Conservation (phyloP, 495 filamentous ascomycete species). For the Penicillium pulvis region DNA sequence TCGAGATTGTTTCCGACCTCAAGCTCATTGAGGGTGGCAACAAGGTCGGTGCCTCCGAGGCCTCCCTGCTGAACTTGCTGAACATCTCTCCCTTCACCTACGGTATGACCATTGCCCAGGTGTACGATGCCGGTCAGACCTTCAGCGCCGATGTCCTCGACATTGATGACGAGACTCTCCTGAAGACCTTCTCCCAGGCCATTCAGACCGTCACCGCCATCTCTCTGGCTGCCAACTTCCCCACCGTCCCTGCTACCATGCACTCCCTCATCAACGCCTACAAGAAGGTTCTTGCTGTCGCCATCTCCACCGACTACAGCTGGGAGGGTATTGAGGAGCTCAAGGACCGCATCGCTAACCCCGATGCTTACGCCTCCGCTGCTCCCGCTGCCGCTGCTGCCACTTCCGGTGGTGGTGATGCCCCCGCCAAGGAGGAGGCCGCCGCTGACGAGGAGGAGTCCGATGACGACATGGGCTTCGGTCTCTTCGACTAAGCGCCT, state of each 20-base stretch:
- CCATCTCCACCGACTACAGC: constrained; percentile 85
- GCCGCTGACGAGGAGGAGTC: constrained; percentile 57
- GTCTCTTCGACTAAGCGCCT: constrained; percentile 59
- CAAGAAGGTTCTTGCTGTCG: constrained; percentile 94
- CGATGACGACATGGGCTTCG: constrained; percentile 57
- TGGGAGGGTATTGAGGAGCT: constrained; percentile 96
- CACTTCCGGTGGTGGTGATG: constrained; percentile 47
- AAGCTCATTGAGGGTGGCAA: constrained; percentile 91
- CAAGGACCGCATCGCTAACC: constrained; percentile 99
- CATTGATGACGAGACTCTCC: constrained; percentile 88
- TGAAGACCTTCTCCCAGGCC: constrained; percentile 78
- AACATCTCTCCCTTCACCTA: constrained; percentile 99
- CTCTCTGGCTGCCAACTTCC: constrained; percentile 90
- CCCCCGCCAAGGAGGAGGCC: constrained; percentile 49
- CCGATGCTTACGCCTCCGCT: constrained; percentile 85
- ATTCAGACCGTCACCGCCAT: constrained; percentile 85
- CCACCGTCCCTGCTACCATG: constrained; percentile 92
- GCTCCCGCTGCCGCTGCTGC: constrained; percentile 66
- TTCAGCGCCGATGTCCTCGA: constrained; percentile 85
- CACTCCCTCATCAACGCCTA: constrained; percentile 95
- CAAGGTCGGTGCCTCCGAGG: constrained; percentile 99
- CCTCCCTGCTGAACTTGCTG: constrained; percentile 97
- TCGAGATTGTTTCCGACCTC: constrained; percentile 98
- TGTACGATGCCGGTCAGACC: constrained; percentile 94
- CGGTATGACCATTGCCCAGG: constrained; percentile 92